Conservation (phyloP, 371 early-diverging fungal species). For the Mucor velutinosus region DNA sequence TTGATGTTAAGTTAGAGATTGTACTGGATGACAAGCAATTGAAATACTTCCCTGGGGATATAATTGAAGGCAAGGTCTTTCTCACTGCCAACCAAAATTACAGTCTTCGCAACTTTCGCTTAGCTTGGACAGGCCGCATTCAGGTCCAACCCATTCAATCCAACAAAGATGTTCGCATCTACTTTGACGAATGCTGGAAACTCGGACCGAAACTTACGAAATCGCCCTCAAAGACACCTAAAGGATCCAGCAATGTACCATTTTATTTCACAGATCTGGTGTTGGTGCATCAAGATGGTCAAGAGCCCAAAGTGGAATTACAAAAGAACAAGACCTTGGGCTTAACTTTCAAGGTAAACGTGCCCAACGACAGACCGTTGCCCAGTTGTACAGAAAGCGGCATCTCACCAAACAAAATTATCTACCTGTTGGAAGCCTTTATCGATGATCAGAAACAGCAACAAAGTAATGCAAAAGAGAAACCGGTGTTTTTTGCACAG, state of each 20-base stretch:
- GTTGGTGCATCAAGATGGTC: neutral
- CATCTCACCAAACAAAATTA: slow-evolving; percentile 11
- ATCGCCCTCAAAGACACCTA: neutral
- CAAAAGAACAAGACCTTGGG: slow-evolving; percentile 21
- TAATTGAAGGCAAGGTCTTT: slow-evolving; percentile 18
- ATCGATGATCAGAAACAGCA: slow-evolving; percentile 8
- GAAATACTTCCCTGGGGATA: slow-evolving; percentile 24
- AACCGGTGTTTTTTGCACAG: slow-evolving; percentile 15
- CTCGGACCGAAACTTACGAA: slow-evolving; percentile 9
- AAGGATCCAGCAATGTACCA: slow-evolving; percentile 1
- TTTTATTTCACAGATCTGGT: slow-evolving; percentile 8
- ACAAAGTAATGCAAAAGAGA: neutral
- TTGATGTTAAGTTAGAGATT: slow-evolving; percentile 27
- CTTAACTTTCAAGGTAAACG: slow-evolving; percentile 17
- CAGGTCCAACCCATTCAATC: slow-evolving; percentile 19
- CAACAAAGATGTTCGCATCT: slow-evolving; percentile 11
- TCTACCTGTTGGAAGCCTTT: slow-evolving; percentile 26
- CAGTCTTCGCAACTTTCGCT: slow-evolving; percentile 16
- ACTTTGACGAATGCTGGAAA: slow-evolving; percentile 26
- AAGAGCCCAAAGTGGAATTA: slow-evolving; percentile 19
- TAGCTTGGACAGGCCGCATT: slow-evolving; percentile 29
- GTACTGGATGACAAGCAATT: slow-evolving; percentile 2
- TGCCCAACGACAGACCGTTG: slow-evolving; percentile 22
- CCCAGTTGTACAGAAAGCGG: slow-evolving; percentile 19
- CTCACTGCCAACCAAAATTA: slow-evolving; percentile 19